A percentile compares a stretch with the other conserved stretches of the same genome.
Conservation (phyloP, 495 filamentous ascomycete genomes). For the Aspergillus olivimuriae region DNA sequence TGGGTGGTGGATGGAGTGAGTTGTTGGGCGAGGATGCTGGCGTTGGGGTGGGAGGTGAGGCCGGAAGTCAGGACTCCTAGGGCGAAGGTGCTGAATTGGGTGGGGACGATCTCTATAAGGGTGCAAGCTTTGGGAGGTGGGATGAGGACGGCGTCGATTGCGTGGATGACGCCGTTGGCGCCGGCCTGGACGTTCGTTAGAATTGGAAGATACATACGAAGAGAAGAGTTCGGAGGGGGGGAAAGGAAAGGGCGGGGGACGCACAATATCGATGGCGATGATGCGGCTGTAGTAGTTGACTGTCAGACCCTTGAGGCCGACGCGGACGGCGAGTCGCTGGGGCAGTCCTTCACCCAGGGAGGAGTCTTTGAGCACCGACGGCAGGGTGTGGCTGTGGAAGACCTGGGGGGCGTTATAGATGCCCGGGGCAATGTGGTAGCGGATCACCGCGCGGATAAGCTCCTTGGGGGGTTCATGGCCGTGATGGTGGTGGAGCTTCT, state of each 20-base stretch:
- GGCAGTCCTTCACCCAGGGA: conserved; percentile 49
- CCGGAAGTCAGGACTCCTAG: conserved; percentile 23
- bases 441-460: conserved; percentile 54
- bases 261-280: conserved; percentile 59
- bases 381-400: conserved; percentile 60
- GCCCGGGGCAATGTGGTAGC: conserved; percentile 65
- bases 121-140: conserved; percentile 58
- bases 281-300: conserved; percentile 71
- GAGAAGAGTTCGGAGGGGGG: not conserved
- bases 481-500: conserved; percentile 46
- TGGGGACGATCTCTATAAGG: conserved; percentile 61
- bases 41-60: conserved; percentile 53
- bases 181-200: conserved; percentile 34
- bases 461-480: conserved; percentile 45
- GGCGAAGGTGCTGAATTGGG: conserved; percentile 68
- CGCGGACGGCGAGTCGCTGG: conserved; percentile 61
- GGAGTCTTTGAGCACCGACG: conserved; percentile 52
- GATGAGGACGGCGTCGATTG: conserved; percentile 61
- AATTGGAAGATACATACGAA: not conserved
- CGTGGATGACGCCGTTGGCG: conserved; percentile 78
- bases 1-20: not conserved
- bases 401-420: conserved; percentile 55
- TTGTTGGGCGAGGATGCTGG: conserved; percentile 4
- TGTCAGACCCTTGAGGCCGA: conserved; percentile 49
- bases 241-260: conserved; percentile 1